phyloP scores from a whole-genome alignment of 108 stramenopile genomes.

The Skeletonema marinoi region DNA sequence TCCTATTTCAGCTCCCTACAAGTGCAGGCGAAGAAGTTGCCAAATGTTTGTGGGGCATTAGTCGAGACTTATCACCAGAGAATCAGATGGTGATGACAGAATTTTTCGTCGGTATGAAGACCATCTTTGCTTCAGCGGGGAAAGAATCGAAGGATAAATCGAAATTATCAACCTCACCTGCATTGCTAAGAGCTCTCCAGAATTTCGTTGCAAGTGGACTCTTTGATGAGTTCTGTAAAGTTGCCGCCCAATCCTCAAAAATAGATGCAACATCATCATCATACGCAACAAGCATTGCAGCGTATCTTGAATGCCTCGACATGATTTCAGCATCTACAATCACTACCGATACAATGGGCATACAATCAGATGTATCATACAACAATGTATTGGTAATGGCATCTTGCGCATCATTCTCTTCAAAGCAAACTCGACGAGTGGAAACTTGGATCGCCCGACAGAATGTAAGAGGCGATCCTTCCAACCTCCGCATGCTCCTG shows the following conservation, averaged over 20 bases:
- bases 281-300: slow-evolving; percentile 16
- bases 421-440: slow-evolving; percentile 20
- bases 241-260: slow-evolving; percentile 7
- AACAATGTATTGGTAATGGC: slow-evolving; percentile 30
- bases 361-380: slow-evolving; percentile 9
- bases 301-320: slow-evolving; percentile 27
- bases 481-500: slow-evolving; percentile 7
- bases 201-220: slow-evolving; percentile 39
- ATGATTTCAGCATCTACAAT: slow-evolving; percentile 7
- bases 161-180: slow-evolving; percentile 51
- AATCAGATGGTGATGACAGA: slow-evolving; percentile 4
- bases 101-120: slow-evolving; percentile 32
- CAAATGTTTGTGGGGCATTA: slow-evolving; percentile 46
- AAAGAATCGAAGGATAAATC: slow-evolving; percentile 24
- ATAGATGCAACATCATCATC: not conserved
- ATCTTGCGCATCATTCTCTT: slow-evolving; percentile 6
- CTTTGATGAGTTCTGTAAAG: slow-evolving; percentile 51
- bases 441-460: slow-evolving; percentile 31
- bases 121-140: slow-evolving; percentile 16
- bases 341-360: not conserved
- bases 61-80: slow-evolving; percentile 13
- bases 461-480: not conserved
- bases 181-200: slow-evolving; percentile 44
- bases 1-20: slow-evolving; percentile 55
- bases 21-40: slow-evolving; percentile 49